Base-by-base conservation (phyloP, 345 rosid genomes). In the Garcia nutans region DNA sequence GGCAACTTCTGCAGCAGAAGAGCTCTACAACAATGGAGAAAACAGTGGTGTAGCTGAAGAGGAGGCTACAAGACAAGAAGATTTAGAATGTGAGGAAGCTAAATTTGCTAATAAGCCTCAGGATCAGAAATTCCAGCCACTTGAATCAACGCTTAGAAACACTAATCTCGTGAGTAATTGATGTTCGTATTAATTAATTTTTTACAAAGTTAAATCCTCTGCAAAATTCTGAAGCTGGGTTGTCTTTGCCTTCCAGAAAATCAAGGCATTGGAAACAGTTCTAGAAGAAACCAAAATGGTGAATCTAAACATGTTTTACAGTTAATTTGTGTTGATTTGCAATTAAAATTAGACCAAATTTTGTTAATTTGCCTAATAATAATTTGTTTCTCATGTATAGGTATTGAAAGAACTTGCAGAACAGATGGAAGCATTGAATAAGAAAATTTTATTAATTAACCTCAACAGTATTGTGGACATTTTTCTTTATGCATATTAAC, bases 181-280 rank as follows among this genome's bases (percentile, higher is more conserved):
- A 17, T 52, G 22, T 28, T 6, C 52, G 45, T 23, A 59, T 49
- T 15, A 50, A 12, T 33, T 69, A 58, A 22, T 71, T 65, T 50
- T 2, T 6, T 12, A 4, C 22, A 9, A 54, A 41, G 16, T 42
- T 41, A 13, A 56, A 26, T 23, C 17, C 26, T 24, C 1, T 11
- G 19, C 11, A 13, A 50, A 13, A n/a, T 37, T 10, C 42, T 67
- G 16, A 44, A 45, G 17, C 49, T 73, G 9, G 1, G 24, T 69
- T 8, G 15, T 19, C 15, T 31, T 49, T 45, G 7, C 31, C 28
- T 57, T 19, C 19, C 76, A 70, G 80, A 82, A 85, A 74, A 47
- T 89, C 42, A 80, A 83, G 65, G 84, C 81, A 54, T 15, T 84
- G 84, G 90, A 86, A 82, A 82, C 78, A 45, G 84, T 85, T 62